Percentiles rank a stretch among this genome's conserved stretches.
Evolutionary conservation across 2,329 filamentous ascomycete genomes (phyloP).

Genomic region (Orbilia brochopaga): DNA sequence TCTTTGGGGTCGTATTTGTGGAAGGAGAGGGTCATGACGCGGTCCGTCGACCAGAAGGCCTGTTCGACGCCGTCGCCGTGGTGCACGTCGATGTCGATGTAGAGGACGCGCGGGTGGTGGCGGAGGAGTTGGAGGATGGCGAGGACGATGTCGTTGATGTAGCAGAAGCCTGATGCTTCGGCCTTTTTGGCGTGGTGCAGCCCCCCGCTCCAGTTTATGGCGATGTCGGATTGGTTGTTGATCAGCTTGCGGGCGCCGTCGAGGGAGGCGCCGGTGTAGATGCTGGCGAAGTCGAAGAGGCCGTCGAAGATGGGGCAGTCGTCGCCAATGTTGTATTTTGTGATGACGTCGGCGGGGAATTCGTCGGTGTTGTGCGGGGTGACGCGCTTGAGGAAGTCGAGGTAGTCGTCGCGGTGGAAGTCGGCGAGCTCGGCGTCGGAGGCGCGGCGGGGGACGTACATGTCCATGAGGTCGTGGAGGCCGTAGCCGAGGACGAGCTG

Average conservation of each 20-base stretch:
- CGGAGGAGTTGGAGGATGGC: constrained; percentile 70
- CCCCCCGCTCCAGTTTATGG: constrained; percentile 96
- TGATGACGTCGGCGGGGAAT: constrained; percentile 81
- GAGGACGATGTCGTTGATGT: constrained; percentile 82
- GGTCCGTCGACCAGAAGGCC: constrained; percentile 73
- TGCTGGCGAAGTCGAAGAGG: constrained; percentile 90
- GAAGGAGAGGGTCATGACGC: constrained; percentile 74
- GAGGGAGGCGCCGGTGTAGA: constrained; percentile 88
- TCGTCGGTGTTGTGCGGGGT: constrained; percentile 98
- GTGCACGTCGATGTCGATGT: constrained; percentile 72
- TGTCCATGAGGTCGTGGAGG: constrained; percentile 95
- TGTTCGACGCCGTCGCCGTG: constrained; percentile 74
- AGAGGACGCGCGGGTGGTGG: constrained; percentile 69
- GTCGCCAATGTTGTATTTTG: constrained; percentile 85
- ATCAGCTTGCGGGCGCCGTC: constrained; percentile 89
- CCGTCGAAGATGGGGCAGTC: constrained; percentile 98
- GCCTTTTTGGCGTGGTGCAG: constrained; percentile 95
- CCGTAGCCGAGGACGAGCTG: constrained; percentile 93
- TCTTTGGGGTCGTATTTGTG: constrained; percentile 70
- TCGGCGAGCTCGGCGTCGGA: constrained; percentile 84
- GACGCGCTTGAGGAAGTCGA: constrained; percentile 83
- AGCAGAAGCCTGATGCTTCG: constrained; percentile 95
- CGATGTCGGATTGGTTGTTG: constrained; percentile 87
- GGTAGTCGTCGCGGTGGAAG: constrained; percentile 87
- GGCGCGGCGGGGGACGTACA: constrained; percentile 82